Evolutionary conservation across 2,329 filamentous ascomycete species (phyloP).

Genomic region (Biscogniauxia marginata): DNA sequence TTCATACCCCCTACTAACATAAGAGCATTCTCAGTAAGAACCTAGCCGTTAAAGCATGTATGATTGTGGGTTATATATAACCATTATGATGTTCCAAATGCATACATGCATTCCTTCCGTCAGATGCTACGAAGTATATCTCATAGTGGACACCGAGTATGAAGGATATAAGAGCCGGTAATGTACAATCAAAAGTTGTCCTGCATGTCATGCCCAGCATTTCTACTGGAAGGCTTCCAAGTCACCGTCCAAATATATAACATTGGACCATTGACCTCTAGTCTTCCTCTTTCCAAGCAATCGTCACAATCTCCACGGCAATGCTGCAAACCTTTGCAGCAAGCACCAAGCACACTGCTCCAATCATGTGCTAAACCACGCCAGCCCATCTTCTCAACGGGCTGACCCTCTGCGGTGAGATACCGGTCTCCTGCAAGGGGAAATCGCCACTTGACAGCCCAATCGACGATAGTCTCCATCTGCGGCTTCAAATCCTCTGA

Average conservation of each 20-base stretch:
- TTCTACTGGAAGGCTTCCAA: slow-evolving; percentile 7
- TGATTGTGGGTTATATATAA: neutral
- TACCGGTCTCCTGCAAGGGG: slow-evolving; percentile 15
- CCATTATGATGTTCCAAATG: neutral
- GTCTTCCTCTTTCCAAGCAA: slow-evolving; percentile 3
- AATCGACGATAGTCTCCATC: slow-evolving; percentile 20
- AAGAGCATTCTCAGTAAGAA: too few species aligned
- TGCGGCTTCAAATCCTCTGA: slow-evolving; percentile 14
- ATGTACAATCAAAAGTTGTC: neutral
- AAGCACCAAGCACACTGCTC: slow-evolving; percentile 1
- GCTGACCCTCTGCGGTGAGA: slow-evolving; percentile 14
- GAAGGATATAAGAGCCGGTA: neutral
- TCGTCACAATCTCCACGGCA: slow-evolving; percentile 4
- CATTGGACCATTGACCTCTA: slow-evolving; percentile 13
- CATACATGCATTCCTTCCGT: too few species aligned
- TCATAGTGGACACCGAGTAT: too few species aligned
- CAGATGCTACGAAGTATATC: too few species aligned
- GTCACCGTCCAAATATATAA: slow-evolving; percentile 18
- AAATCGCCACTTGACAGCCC: slow-evolving; percentile 24
- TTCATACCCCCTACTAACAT: too few species aligned
- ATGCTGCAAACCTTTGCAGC: neutral
- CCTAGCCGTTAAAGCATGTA: too few species aligned
- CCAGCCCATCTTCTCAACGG: slow-evolving; percentile 22
- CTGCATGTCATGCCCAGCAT: neutral
- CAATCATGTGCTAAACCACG: slow-evolving; percentile 13